A percentile compares a stretch with the other conserved stretches of the same genome.
These are phyloP conservation scores for Triticum timopheevii DNA, from an alignment of 176 grass and related monocot genomes.

Conservation along the genomic window DNA sequence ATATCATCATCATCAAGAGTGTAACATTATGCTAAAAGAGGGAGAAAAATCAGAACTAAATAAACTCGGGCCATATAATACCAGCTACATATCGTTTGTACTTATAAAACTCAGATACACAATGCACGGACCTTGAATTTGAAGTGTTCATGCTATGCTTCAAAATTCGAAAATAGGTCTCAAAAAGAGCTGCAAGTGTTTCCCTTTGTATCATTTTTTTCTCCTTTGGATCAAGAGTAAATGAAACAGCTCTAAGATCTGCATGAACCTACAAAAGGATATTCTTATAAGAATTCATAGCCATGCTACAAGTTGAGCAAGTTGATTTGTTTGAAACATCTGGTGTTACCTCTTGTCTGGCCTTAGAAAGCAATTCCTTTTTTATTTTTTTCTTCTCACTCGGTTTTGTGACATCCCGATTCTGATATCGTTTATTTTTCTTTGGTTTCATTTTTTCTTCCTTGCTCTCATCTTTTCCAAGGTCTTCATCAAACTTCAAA, in stretches of 20 bases:
- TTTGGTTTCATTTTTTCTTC: conserved; percentile 62
- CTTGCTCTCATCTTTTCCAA: conserved; percentile 55
- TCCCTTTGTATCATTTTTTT: conserved; percentile 78
- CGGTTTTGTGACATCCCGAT: conserved; percentile 56
- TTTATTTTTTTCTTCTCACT: conserved; percentile 79
- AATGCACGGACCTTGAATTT: conserved; percentile 55
- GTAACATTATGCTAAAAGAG: background rate
- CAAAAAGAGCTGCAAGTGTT: conserved; percentile 82
- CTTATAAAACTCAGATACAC: background rate
- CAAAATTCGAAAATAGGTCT: conserved; percentile 94
- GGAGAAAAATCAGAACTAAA: background rate
- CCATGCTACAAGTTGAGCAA: background rate
- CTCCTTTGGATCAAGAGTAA: conserved; percentile 68
- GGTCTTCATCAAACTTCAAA: conserved; percentile 93
- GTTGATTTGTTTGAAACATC: background rate
- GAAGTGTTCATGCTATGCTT: conserved; percentile 60
- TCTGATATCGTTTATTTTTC: conserved; percentile 57
- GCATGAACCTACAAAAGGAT: conserved; percentile 67
- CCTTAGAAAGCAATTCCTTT: conserved; percentile 68
- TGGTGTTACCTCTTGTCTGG: conserved; percentile 76
- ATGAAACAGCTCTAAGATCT: conserved; percentile 87
- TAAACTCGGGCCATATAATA: conserved; percentile 4
- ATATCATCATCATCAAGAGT: conserved; percentile 12
- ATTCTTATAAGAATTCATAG: conserved; percentile 18
- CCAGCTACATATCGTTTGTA: conserved; percentile 1